Conservation (phyloP, 2,329 filamentous ascomycete species). For the Coniochaeta sp. region DNA sequence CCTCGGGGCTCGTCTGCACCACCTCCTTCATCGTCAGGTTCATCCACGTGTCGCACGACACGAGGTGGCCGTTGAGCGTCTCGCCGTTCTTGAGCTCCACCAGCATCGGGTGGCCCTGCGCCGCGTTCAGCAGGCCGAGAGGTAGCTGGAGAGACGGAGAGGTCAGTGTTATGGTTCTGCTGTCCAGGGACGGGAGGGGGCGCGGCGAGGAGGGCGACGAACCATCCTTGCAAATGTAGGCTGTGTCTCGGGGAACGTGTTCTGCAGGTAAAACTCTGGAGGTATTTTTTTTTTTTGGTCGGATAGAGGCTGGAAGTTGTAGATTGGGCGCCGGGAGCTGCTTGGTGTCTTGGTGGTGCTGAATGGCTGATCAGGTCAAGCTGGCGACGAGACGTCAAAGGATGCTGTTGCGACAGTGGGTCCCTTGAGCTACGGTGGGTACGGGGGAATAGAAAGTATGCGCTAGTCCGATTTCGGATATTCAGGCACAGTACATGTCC, state of each 20-base stretch:
- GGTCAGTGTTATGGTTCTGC: conserved; percentile 13
- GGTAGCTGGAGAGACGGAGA: conserved; percentile 44
- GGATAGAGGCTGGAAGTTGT: neutral
- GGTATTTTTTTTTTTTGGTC: neutral
- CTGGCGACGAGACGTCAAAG: neutral
- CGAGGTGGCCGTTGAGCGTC: conserved; percentile 90
- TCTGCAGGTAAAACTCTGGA: neutral
- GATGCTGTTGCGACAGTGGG: neutral
- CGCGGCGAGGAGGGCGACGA: neutral
- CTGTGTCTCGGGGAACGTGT: neutral
- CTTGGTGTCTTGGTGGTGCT: neutral
- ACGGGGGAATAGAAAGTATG: neutral
- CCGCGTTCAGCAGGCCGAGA: conserved; percentile 82
- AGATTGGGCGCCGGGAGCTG: neutral
- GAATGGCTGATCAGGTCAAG: neutral
- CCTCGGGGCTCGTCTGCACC: conserved; percentile 90
- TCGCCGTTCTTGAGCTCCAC: conserved; percentile 97
- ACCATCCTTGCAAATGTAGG: neutral
- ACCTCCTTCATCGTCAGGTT: conserved; percentile 97
- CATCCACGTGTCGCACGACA: conserved; percentile 99
- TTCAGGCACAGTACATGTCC: neutral
- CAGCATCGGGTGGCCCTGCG: conserved; percentile 95
- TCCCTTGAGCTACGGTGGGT: neutral
- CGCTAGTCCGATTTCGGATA: neutral
- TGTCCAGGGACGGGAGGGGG: too few relatives aligned